Percentiles rank a stretch among this genome's conserved stretches.
phyloP scores from a whole-genome alignment of 768 basidiomycete species.

The Amanita jacksonii region DNA sequence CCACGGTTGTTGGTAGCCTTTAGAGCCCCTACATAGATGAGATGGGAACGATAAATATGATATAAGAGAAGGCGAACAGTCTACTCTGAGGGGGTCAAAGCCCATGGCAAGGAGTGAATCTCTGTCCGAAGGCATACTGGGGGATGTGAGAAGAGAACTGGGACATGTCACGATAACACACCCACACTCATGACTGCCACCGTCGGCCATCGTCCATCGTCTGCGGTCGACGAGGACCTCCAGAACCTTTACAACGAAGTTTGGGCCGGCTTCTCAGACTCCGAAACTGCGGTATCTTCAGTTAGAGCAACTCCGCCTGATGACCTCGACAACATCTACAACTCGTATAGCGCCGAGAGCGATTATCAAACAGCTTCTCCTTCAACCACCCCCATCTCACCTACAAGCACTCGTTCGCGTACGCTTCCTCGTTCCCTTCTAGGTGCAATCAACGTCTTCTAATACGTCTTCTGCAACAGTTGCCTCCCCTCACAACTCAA shows the following conservation, averaged over 20 bases:
- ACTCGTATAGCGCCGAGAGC: constrained; percentile 21
- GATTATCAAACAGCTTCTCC: constrained; percentile 12
- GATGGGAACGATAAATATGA: constrained; percentile 9
- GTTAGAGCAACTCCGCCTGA: not conserved
- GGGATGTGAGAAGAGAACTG: not conserved
- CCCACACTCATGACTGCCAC: constrained; percentile 12
- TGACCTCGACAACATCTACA: constrained; percentile 29
- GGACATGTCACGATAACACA: not conserved
- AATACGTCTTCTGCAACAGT: not conserved
- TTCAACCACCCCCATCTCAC: constrained; percentile 10
- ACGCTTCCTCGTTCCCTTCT: constrained; percentile 7
- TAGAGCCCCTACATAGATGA: constrained; percentile 61
- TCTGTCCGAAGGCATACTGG: constrained; percentile 52
- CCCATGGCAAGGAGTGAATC: constrained; percentile 80
- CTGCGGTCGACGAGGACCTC: constrained; percentile 60
- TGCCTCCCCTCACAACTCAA: constrained; percentile 2
- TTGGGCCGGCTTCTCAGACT: constrained; percentile 53
- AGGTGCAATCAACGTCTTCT: not conserved
- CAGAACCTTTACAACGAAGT: constrained; percentile 71
- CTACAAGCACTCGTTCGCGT: constrained; percentile 13
- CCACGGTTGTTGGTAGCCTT: constrained; percentile 78
- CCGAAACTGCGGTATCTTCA: not conserved
- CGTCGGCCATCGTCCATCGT: constrained; percentile 15
- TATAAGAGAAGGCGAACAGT: constrained; percentile 41
- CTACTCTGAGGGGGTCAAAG: constrained; percentile 74